phyloP scores from a whole-genome alignment of 345 rosid species.

The Euphorbia lathyris region DNA sequence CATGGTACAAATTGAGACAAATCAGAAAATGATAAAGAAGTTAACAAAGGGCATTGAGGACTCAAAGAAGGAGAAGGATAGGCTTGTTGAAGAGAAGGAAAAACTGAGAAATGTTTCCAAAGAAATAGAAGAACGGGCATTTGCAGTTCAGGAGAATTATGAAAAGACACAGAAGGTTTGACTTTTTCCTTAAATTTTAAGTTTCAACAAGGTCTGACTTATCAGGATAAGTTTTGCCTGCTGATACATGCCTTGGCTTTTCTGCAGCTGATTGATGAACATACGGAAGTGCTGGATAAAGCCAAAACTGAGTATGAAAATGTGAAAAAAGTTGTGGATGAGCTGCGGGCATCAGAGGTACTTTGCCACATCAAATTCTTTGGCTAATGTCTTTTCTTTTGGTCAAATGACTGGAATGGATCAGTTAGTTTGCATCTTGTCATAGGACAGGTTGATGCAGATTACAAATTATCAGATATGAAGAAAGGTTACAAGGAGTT shows the following conservation, averaged over 20 bases:
- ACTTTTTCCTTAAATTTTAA: slow-evolving; percentile 16
- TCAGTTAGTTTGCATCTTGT: slow-evolving; percentile 9
- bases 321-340: slow-evolving; percentile 73
- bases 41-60: slow-evolving; percentile 84
- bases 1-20: slow-evolving; percentile 86
- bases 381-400: not conserved
- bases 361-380: slow-evolving; percentile 10
- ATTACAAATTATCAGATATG: slow-evolving; percentile 73
- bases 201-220: slow-evolving; percentile 5
- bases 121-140: slow-evolving; percentile 77
- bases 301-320: slow-evolving; percentile 65
- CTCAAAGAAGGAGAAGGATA: slow-evolving; percentile 69
- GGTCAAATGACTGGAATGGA: not conserved
- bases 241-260: slow-evolving; percentile 15
- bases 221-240: not conserved
- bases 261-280: slow-evolving; percentile 71
- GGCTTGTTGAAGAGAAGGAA: slow-evolving; percentile 60
- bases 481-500: slow-evolving; percentile 65
- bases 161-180: slow-evolving; percentile 64
- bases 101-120: slow-evolving; percentile 58
- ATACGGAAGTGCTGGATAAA: slow-evolving; percentile 57
- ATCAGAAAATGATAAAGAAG: slow-evolving; percentile 82
- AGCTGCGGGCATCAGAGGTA: slow-evolving; percentile 86
- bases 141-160: slow-evolving; percentile 78
- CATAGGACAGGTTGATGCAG: slow-evolving; percentile 75